Base-by-base conservation (phyloP, 768 basidiomycete genomes). In the Amanita phalloides region DNA sequence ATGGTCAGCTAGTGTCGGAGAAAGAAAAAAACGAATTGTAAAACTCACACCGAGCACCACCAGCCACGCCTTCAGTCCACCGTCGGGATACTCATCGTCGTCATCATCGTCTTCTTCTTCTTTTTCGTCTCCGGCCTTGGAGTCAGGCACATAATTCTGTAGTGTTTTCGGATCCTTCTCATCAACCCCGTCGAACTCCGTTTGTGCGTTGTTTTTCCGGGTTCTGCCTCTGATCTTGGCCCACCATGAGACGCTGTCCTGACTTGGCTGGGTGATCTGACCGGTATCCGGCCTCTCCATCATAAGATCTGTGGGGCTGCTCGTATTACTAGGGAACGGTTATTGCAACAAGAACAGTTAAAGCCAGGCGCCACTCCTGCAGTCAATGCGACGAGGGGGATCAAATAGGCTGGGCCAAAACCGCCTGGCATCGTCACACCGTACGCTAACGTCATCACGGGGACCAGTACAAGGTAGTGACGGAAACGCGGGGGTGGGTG, bases 11-110 rank as follows among this genome's bases (percentile, higher is more conserved):
- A 51, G 35, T 55, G 32, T n/a, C 10, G 32, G 28, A 39, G 7
- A 14, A 4, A 46, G 5, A 26, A 0, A 17, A 17, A 17, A 17
- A 17, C 17, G 17, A 25, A 36, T n/a, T n/a, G n/a, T n/a, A n/a
- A 28, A 14, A 60, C 70, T 45, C 54, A 74, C 74, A 57, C 73
- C 74, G 45, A 62, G 58, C 20, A 75, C 68, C 38, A 75, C 63
- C n/a, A 73, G 52, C 74, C 74, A 75, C 13, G 74, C 74, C 53
- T 62, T 61, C 33, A 67, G 60, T 1, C 74, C 74, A 39, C 74
- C 73, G 55, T 75, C 73, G 0, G 72, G 73, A 57, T 62, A 73
- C 7, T 20, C n/a, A 1, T 43, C 39, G 7, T 43, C 32, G 7
- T 42, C 39, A 0, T 43, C 33, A 1, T 42, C 48, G 5, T 33